These are phyloP conservation scores for Fraxinus velutina DNA, from an alignment of 305 asterid species.

Conservation along the genomic window DNA sequence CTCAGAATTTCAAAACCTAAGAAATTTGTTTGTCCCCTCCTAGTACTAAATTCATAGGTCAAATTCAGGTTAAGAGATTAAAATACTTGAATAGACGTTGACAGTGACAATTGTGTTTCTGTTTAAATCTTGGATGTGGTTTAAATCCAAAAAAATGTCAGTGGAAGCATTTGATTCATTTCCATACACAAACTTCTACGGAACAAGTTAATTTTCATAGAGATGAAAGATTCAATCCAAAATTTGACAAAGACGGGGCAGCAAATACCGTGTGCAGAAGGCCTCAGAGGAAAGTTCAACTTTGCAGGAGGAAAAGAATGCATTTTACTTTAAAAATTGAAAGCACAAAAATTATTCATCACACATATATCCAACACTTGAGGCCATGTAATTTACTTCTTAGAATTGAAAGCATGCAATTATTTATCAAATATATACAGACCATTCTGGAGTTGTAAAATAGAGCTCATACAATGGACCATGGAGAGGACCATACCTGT, in stretches of 20 bases:
- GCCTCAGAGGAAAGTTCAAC: not conserved
- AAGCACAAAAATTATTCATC: not conserved
- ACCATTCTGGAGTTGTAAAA: not conserved
- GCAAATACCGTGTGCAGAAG: not conserved
- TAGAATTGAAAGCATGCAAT: not conserved
- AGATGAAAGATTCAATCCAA: not conserved
- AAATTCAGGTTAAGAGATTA: not conserved
- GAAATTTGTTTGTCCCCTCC: not conserved
- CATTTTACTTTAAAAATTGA: not conserved
- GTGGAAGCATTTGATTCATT: not conserved
- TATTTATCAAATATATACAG: not conserved
- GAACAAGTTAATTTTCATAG: not conserved
- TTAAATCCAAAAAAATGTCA: not conserved
- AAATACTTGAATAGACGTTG: not conserved
- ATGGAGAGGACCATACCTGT: conserved; percentile 48
- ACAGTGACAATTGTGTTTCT: not conserved
- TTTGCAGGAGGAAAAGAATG: not conserved
- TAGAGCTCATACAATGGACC: not conserved
- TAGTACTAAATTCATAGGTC: not conserved
- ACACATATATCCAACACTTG: not conserved
- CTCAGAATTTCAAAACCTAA: not conserved
- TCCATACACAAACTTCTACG: not conserved
- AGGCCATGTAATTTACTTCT: not conserved
- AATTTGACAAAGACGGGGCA: not conserved
- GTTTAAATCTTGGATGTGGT: not conserved